Base-by-base conservation (phyloP, 208 protist genomes). In the Trypanosoma cruzi region DNA sequence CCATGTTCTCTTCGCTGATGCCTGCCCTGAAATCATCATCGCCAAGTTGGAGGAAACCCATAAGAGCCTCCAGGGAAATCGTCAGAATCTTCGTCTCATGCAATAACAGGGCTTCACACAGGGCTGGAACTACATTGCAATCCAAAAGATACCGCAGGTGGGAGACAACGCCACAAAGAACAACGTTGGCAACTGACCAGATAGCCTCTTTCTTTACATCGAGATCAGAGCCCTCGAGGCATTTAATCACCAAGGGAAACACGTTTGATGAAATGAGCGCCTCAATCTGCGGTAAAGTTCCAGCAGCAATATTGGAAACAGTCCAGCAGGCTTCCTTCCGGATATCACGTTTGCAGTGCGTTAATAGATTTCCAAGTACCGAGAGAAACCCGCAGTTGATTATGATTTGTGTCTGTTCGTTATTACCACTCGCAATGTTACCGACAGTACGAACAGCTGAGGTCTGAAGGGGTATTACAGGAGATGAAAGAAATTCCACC, bases 291-390 rank as follows among this genome's bases (percentile, higher is more conserved):
- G 80, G 56, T 5, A 71, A 52, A 76, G 77, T 97, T 56, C 98
- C 98, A 7, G 98, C 98, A 22, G 98, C 98, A 57, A 99, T 99
- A 92, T 99, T 99, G 16, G 98, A 99, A 60, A 99, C 88, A 8
- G 98, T 98, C 98, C 98, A 99, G 84, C 97, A 99, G 24, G 97
- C 92, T 80, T 99, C 98, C 85, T 99, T 99, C 24, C 88, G 86
- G 50, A 99, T 97, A 48, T 86, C 81, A 42, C 88, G 89, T 66
- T 96, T 95, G 16, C 68, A 68, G 70, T 89, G 81, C 40, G 65
- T 68, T 37, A 99, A 81, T 24, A 99, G 80, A 16, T 75, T 57
- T 0, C 53, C 61, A 16, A 99, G 78, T 42, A 62, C 52, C 10
- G 74, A 54, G 10, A 99, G 87, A 16, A 82, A 88, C 6, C 85